Base-by-base conservation (phyloP, 2,329 filamentous ascomycete genomes). In the Fusarium decemcellulare region DNA sequence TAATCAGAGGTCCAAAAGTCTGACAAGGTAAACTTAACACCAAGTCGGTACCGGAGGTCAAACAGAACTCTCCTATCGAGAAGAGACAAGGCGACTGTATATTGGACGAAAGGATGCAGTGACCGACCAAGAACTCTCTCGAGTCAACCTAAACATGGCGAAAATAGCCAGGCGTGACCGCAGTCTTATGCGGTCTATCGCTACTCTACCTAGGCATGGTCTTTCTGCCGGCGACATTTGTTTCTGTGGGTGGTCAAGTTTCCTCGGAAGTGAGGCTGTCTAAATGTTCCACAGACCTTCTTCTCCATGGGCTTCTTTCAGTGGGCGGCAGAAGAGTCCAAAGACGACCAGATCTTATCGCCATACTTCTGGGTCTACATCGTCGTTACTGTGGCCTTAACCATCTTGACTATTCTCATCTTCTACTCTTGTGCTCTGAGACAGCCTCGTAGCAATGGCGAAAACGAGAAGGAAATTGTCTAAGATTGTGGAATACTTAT, bases 181-280 rank as follows among this genome's bases (percentile, higher is more conserved):
- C 7, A 65, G 54, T 10, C 36, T 63, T 1, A 72, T 72, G 70
- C 65, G 63, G 34, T 70, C 55, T 1, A 70, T 71, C 30, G 65
- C 68, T 0, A 44, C 59, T 4, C 63, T n/a, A n/a, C n/a, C n/a
- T 72, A 6, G 68, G 70, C 2, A 71, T 77, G 58, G 52, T 77
- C 6, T 77, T 76, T 53, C 59, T 77, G 1, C 75, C 76, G 0
- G 68, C 74, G 14, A 77, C 75, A 1, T 76, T 76, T 50, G 68
- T 76, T 15, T 72, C 74, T 11, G 72, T 73, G 4, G 18, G 18
- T 23, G 18, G 4, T 23, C 18, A 23, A 23, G 18, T 23, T 23
- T 23, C 18, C 18, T 23, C 18, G 18, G 18, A 23, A 23, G 18
- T 23, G 18, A 4, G 18, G 18, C 18, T 23, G n/a, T 16, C 40